Evolutionary conservation across 495 filamentous ascomycete genomes (phyloP), one percentile per base, ranked within the genome.

Genomic region (Paragyromitra xinjiangensis): DNA sequence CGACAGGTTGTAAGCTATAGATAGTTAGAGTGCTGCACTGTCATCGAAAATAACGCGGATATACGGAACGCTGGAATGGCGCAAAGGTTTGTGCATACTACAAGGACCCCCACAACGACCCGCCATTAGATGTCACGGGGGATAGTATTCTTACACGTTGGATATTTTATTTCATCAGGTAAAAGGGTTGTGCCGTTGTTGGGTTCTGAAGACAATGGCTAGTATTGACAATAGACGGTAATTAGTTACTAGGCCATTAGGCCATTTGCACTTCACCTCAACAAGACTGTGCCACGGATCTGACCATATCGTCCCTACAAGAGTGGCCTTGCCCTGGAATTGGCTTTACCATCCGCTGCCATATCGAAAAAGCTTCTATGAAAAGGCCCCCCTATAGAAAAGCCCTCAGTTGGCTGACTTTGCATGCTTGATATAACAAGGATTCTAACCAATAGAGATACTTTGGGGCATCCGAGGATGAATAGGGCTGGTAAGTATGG

Each of bases 31-130:
- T 39, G 56, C 16, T 37, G 56, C 56, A 29, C 37, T 29, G 29
- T 61, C 56, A 61, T 39, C 56, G 56, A 61, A 61, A 39, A 39
- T 61, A 61, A 61, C 56, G 56, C 56, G 29, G 29, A 61, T 61
- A 34, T 39, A 37, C 56, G 56, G 56, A 61, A 39, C 56, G 29
- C 29, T 8, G 12, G 26, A 39, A 39, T 39, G 29, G 29, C 29
- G 29, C 39, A 61, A 61, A 59, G 11, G 9, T 14, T 7, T 29
- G n/a, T 59, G 55, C 11, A 16, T 7, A 6, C 19, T 6, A 53
- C 19, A 22, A 19, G 50, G 19, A 19, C 50, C 50, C 19, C 24
- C 29, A 11, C 22, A 5, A 37, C 12, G n/a, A 16, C 6, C 7
- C 29, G 16, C 29, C 55, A n/a, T 16, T 11, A n/a, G 24, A 37